Evolutionary conservation across 1,284 basidiomycete genomes (phyloP), one percentile per base, ranked within the genome.

Genomic region (Abortiporus biennis): DNA sequence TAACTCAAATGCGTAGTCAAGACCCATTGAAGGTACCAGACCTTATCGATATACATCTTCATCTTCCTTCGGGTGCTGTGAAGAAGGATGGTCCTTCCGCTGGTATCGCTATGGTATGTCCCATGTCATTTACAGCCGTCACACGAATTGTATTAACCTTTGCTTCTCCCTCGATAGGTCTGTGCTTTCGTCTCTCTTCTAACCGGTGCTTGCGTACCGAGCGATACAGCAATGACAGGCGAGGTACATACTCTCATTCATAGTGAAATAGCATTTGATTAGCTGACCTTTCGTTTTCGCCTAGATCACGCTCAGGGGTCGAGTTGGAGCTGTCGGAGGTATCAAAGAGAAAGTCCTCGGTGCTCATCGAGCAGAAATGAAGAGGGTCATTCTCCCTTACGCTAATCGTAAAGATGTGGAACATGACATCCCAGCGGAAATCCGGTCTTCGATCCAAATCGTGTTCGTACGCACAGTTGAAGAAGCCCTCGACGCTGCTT

Each of bases 71-170:
- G 1, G 91, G 91, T 1, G 85, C 88, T 1, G 85, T 91, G 59
- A 90, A 84, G 69, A 94, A 94, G 66, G 92, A 94, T 57, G 92
- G 92, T 0, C 91, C 91, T 0, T 88, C 84, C 52, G 91, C 92
- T 0, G 92, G 92, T 3, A 75, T 93, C 15, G 89, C 91, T 1
- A 90, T 94, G 82, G 84, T 86, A 45, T 29, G 47, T 44, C 22
- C 22, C 27, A 6, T 13, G 32, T 17, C 4, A 8, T 8, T 8
- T 38, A 9, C 24, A n/a, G 31, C 48, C 21, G 17, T 21, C 8
- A 44, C 12, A 37, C 21, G 23, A 13, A 9, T 1, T 25, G 17
- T 40, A 22, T 12, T 22, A 13, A n/a, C 9, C 23, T 3, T 15
- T 16, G 16, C 20, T 38, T 16, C 15, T 20, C 5, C 6, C 15